phyloP scores from a whole-genome alignment of 345 rosid genomes.

The Salix arbutifolia region DNA sequence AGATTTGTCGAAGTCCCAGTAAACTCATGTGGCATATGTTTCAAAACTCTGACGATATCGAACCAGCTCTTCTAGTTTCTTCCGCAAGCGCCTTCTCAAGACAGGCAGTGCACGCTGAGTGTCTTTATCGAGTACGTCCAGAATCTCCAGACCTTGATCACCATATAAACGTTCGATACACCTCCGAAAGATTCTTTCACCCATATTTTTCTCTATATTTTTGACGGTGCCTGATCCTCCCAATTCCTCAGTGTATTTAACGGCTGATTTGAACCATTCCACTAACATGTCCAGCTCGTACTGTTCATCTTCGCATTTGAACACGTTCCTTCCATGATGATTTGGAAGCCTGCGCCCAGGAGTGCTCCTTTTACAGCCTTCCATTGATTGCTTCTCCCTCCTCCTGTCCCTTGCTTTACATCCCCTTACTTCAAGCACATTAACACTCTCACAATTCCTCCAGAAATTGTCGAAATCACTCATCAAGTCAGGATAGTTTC shows the following conservation, averaged over 20 bases:
- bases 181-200: constrained; percentile 23
- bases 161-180: constrained; percentile 91
- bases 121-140: constrained; percentile 68
- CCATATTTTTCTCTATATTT: background rate
- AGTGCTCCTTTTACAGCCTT: background rate
- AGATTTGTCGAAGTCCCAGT: constrained; percentile 63
- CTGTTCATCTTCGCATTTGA: background rate
- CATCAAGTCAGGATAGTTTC: background rate
- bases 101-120: constrained; percentile 71
- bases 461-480: background rate
- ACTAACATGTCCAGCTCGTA: background rate
- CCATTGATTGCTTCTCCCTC: background rate
- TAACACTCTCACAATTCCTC: background rate
- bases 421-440: background rate
- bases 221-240: background rate
- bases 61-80: constrained; percentile 89
- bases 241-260: background rate
- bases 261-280: background rate
- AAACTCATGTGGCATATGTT: constrained; percentile 67
- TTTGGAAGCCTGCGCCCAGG: background rate
- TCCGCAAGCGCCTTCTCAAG: constrained; percentile 66
- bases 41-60: constrained; percentile 68
- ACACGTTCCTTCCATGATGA: background rate
- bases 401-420: background rate
- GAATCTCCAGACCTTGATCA: constrained; percentile 86